A percentile compares a stretch with the other conserved stretches of the same genome.
Evolutionary conservation across 2,329 filamentous ascomycete species (phyloP).

Genomic region (Fusarium tricinctum): DNA sequence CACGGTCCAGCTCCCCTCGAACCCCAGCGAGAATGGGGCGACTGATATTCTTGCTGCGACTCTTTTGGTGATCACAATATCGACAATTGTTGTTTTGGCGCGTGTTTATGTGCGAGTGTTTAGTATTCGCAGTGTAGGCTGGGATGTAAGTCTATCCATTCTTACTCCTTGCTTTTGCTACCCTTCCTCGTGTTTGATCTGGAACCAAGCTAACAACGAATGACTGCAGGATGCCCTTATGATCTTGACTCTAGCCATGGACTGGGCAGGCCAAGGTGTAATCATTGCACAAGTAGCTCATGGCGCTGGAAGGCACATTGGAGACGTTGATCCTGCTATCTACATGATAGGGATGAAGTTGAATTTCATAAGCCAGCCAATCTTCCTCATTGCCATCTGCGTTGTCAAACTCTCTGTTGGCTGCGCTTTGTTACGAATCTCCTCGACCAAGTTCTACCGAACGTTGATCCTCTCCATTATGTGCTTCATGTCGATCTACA

Average conservation of each 20-base stretch:
- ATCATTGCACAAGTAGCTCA: slow-evolving; percentile 58
- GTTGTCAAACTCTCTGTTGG: slow-evolving; percentile 61
- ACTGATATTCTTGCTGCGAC: slow-evolving; percentile 58
- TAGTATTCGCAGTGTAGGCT: slow-evolving; percentile 63
- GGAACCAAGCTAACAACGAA: neutral
- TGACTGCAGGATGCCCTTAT: slow-evolving; percentile 51
- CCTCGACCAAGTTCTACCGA: slow-evolving; percentile 54
- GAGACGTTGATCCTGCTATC: slow-evolving; percentile 56
- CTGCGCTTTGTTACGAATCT: slow-evolving; percentile 58
- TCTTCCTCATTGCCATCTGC: slow-evolving; percentile 60
- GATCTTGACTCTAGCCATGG: slow-evolving; percentile 49
- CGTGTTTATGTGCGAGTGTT: slow-evolving; percentile 61
- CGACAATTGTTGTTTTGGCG: slow-evolving; percentile 56
- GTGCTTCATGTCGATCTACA: slow-evolving; percentile 54
- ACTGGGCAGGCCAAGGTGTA: slow-evolving; percentile 57
- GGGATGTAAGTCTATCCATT: slow-evolving; percentile 56
- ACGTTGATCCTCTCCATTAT: slow-evolving; percentile 56
- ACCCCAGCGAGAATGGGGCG: slow-evolving; percentile 55
- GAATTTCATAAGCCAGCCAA: slow-evolving; percentile 60
- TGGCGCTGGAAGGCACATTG: slow-evolving; percentile 62
- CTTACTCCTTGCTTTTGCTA: neutral
- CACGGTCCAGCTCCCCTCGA: slow-evolving; percentile 44
- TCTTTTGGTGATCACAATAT: slow-evolving; percentile 55
- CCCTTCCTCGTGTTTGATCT: neutral
- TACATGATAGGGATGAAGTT: slow-evolving; percentile 57